Conservation (phyloP, 768 basidiomycete species). For the Ephemerocybe angulata region DNA sequence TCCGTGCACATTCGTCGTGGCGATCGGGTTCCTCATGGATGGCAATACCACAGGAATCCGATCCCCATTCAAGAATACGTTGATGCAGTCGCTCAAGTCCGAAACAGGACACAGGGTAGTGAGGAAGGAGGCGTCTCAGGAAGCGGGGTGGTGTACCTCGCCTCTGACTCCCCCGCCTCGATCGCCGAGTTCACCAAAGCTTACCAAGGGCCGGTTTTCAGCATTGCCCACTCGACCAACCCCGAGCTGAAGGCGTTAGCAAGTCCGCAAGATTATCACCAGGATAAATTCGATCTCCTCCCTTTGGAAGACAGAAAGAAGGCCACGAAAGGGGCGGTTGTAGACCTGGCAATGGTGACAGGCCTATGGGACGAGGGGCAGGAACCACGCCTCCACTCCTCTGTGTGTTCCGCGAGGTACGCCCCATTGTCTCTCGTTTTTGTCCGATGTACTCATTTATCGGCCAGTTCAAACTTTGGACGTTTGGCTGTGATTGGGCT, state of each 20-base stretch:
- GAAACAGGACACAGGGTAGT: slow-evolving; percentile 37
- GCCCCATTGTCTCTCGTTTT: background rate
- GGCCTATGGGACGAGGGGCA: slow-evolving; percentile 53
- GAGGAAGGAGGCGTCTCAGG: slow-evolving; percentile 12
- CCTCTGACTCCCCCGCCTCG: slow-evolving; percentile 54
- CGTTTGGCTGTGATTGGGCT: slow-evolving; percentile 55
- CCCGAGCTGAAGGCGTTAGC: slow-evolving; percentile 44
- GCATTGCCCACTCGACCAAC: slow-evolving; percentile 40
- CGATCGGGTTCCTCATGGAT: slow-evolving; percentile 48
- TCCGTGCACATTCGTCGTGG: slow-evolving; percentile 64
- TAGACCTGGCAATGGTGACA: slow-evolving; percentile 64
- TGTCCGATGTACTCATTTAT: slow-evolving; percentile 1
- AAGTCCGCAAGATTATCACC: slow-evolving; percentile 52
- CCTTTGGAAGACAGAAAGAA: slow-evolving; percentile 36
- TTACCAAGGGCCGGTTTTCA: slow-evolving; percentile 40
- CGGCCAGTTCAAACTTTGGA: slow-evolving; percentile 57
- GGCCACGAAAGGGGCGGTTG: slow-evolving; percentile 61
- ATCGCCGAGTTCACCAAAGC: slow-evolving; percentile 38
- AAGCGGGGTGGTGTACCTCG: slow-evolving; percentile 49
- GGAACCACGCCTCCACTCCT: slow-evolving; percentile 46
- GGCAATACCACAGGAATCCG: slow-evolving; percentile 38
- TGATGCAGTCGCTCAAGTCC: slow-evolving; percentile 38
- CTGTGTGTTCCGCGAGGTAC: slow-evolving; percentile 58
- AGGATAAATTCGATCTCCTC: slow-evolving; percentile 45
- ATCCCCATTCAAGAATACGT: slow-evolving; percentile 51